A percentile compares a stretch with the other conserved stretches of the same genome.
These are phyloP conservation scores for Suillus lakei DNA, from an alignment of 768 basidiomycete genomes.

Conservation along the genomic window DNA sequence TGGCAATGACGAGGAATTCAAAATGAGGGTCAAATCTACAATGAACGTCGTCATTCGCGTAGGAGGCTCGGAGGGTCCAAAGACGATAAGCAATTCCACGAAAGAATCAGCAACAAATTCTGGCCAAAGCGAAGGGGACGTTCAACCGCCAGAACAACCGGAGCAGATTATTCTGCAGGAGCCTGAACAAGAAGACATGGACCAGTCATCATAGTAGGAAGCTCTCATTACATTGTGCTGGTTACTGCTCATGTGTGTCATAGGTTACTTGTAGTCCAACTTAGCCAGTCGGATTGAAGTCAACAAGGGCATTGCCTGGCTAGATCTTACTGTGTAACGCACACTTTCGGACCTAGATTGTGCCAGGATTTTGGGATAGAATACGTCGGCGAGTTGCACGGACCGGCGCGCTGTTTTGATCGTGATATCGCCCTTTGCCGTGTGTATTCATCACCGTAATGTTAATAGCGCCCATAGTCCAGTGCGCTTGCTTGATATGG, in stretches of 20 bases:
- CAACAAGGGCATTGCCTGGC: background rate
- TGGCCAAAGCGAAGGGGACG: conserved; percentile 13
- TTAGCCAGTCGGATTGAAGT: background rate
- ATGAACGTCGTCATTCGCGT: conserved; percentile 64
- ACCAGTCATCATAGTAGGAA: conserved; percentile 19
- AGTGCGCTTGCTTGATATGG: background rate
- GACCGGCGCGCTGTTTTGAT: background rate
- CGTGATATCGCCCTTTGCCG: background rate
- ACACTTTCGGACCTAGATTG: background rate
- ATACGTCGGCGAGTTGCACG: background rate
- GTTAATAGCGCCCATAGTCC: background rate
- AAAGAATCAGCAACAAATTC: conserved; percentile 11
- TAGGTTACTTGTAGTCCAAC: background rate
- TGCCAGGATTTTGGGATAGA: background rate
- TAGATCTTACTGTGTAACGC: background rate
- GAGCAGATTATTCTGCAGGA: conserved; percentile 43
- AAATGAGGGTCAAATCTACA: conserved; percentile 73
- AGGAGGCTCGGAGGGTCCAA: conserved; percentile 56
- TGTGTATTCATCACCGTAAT: background rate
- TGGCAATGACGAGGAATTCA: conserved; percentile 58
- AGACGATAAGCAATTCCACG: conserved; percentile 19
- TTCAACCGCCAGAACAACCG: conserved; percentile 14
- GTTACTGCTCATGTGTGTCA: background rate
- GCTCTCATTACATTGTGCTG: background rate
- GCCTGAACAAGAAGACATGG: conserved; percentile 49